A percentile compares a stretch with the other conserved stretches of the same genome.
Conservation (phyloP, 768 basidiomycete species). For the Boletus sp. region DNA sequence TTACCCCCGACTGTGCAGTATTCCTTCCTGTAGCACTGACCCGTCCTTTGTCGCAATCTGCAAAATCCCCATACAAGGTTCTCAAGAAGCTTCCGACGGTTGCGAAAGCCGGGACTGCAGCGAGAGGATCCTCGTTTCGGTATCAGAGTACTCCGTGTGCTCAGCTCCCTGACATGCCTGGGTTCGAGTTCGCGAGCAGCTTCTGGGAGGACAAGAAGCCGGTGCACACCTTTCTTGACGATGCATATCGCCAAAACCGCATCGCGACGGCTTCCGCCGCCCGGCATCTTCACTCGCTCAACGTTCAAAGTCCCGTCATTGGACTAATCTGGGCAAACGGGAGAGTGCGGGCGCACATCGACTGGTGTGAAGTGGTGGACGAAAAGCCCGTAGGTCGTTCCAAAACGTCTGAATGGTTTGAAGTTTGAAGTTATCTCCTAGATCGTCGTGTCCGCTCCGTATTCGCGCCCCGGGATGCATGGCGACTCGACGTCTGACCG, state of each 20-base stretch:
- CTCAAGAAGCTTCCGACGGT: slow-evolving; percentile 42
- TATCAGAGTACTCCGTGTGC: slow-evolving; percentile 51
- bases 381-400: slow-evolving; percentile 34
- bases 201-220: slow-evolving; percentile 65
- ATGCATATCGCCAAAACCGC: slow-evolving; percentile 58
- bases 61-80: slow-evolving; percentile 46
- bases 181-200: slow-evolving; percentile 54
- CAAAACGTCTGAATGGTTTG: background rate
- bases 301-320: slow-evolving; percentile 46
- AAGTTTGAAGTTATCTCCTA: slow-evolving; percentile 19
- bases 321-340: slow-evolving; percentile 56
- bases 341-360: slow-evolving; percentile 51
- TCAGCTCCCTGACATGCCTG: slow-evolving; percentile 43
- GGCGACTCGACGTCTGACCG: slow-evolving; percentile 15
- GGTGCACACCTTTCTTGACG: slow-evolving; percentile 44
- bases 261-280: slow-evolving; percentile 51
- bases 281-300: slow-evolving; percentile 50
- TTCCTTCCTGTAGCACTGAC: slow-evolving; percentile 43
- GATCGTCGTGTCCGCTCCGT: slow-evolving; percentile 52
- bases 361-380: slow-evolving; percentile 46
- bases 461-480: slow-evolving; percentile 25
- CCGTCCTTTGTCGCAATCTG: slow-evolving; percentile 41
- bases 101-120: slow-evolving; percentile 36
- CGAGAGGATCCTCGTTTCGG: slow-evolving; percentile 46
- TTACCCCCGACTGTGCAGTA: slow-evolving; percentile 49